Percentiles rank a stretch among this genome's conserved stretches.
Evolutionary conservation across 2,329 filamentous ascomycete genomes (phyloP).

Genomic region (Scytalidium sp.): DNA sequence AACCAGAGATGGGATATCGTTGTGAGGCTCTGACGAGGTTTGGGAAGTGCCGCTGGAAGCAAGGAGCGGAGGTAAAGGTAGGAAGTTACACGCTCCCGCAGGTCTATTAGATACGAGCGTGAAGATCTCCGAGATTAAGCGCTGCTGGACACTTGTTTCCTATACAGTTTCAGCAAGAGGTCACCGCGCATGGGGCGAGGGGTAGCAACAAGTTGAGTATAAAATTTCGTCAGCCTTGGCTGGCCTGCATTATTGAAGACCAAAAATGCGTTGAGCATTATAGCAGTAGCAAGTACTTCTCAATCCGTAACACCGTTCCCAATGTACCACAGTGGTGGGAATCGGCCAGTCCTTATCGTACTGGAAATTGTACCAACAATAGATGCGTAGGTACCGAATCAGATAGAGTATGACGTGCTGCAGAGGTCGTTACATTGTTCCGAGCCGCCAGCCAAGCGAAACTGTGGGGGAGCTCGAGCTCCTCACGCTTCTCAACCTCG

Average conservation of each 20-base stretch:
- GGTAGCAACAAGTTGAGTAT: constrained; percentile 79
- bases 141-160: constrained; percentile 97
- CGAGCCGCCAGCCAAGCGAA: constrained; percentile 2
- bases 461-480: constrained; percentile 11
- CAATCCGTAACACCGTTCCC: not conserved
- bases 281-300: constrained; percentile 13
- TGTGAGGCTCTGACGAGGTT: constrained; percentile 62
- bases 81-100: constrained; percentile 93
- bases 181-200: constrained; percentile 2
- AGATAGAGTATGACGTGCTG: not conserved
- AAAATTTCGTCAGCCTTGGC: constrained; percentile 96
- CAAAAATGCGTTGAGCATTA: constrained; percentile 97
- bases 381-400: not conserved
- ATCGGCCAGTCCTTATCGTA: too few species aligned
- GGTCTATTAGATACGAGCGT: constrained; percentile 90
- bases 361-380: too few species aligned
- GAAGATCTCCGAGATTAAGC: constrained; percentile 96
- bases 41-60: constrained; percentile 66
- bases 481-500: not conserved
- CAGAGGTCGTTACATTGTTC: not conserved
- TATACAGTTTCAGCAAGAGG: constrained; percentile 33
- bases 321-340: not conserved
- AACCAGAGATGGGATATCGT: constrained; percentile 89
- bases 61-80: constrained; percentile 71
- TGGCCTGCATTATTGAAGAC: constrained; percentile 99